Conservation (phyloP, 108 stramenopile genomes). For the Schizochytrium sp. region DNA sequence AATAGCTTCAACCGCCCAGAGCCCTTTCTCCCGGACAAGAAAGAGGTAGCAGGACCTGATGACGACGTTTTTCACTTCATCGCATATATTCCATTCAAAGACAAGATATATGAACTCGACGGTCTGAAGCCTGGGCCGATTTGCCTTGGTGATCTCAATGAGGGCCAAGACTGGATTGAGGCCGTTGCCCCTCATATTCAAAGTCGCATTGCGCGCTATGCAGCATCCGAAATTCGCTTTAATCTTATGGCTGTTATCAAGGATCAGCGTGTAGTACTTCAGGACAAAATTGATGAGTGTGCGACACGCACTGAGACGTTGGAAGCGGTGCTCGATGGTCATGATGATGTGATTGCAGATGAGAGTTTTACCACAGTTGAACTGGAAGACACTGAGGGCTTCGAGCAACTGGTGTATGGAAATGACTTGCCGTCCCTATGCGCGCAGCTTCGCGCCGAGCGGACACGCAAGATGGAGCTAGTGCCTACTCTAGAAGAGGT, state of each 20-base stretch:
- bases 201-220: slow-evolving; percentile 69
- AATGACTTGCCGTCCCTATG: background rate
- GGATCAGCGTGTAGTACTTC: slow-evolving; percentile 78
- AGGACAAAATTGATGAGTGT: slow-evolving; percentile 71
- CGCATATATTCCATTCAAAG: slow-evolving; percentile 86
- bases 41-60: slow-evolving; percentile 70
- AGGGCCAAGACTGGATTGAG: slow-evolving; percentile 63
- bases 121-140: slow-evolving; percentile 90
- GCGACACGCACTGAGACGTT: slow-evolving; percentile 47
- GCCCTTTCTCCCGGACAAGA: slow-evolving; percentile 84
- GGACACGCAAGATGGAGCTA: background rate
- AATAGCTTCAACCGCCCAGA: slow-evolving; percentile 89
- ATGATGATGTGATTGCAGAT: slow-evolving; percentile 9
- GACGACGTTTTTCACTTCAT: slow-evolving; percentile 96
- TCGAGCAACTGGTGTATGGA: slow-evolving; percentile 15
- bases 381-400: slow-evolving; percentile 50
- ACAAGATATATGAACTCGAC: slow-evolving; percentile 92
- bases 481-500: slow-evolving; percentile 64
- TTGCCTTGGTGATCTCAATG: slow-evolving; percentile 75
- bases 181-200: slow-evolving; percentile 69
- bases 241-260: slow-evolving; percentile 91
- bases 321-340: slow-evolving; percentile 25
- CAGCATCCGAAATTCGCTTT: slow-evolving; percentile 86
- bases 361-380: background rate
- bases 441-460: slow-evolving; percentile 40